Evolutionary conservation across 306 rosid species (phyloP).

Genomic region (Lathyrus oleraceus): DNA sequence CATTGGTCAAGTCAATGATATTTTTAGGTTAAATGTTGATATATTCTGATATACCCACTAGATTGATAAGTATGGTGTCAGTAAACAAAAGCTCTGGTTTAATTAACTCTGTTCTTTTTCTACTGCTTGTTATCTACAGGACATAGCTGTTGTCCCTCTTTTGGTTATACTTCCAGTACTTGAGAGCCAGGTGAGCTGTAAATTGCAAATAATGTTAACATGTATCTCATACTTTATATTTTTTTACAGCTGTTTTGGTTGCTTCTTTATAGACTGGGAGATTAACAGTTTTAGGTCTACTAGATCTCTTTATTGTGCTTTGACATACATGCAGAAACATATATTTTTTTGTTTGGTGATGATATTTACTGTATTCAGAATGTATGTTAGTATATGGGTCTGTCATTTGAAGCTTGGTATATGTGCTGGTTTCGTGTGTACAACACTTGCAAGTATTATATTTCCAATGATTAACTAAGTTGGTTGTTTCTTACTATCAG

Average conservation of each 20-base stretch:
- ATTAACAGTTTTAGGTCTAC: slow-evolving; percentile 3
- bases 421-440: not conserved
- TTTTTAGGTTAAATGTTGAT: slow-evolving; percentile 38
- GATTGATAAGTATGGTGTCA: slow-evolving; percentile 33
- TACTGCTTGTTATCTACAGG: slow-evolving; percentile 72
- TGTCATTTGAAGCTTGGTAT: not conserved
- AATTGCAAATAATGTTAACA: slow-evolving; percentile 30
- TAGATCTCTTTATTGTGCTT: slow-evolving; percentile 9
- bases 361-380: slow-evolving; percentile 11
- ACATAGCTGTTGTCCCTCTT: slow-evolving; percentile 97
- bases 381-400: not conserved
- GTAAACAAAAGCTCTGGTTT: slow-evolving; percentile 23
- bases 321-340: not conserved
- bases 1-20: slow-evolving; percentile 10
- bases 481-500: slow-evolving; percentile 2
- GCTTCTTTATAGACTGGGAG: slow-evolving; percentile 16
- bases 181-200: slow-evolving; percentile 84
- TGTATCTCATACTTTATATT: not conserved
- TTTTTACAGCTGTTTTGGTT: slow-evolving; percentile 16
- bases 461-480: slow-evolving; percentile 10
- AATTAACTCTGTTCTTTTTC: slow-evolving; percentile 35
- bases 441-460: slow-evolving; percentile 1
- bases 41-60: slow-evolving; percentile 34
- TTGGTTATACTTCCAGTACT: slow-evolving; percentile 95
- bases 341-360: not conserved